Evolutionary conservation across 2,329 filamentous ascomycete genomes (phyloP).

Genomic region (Clonostachys rhizophaga): DNA sequence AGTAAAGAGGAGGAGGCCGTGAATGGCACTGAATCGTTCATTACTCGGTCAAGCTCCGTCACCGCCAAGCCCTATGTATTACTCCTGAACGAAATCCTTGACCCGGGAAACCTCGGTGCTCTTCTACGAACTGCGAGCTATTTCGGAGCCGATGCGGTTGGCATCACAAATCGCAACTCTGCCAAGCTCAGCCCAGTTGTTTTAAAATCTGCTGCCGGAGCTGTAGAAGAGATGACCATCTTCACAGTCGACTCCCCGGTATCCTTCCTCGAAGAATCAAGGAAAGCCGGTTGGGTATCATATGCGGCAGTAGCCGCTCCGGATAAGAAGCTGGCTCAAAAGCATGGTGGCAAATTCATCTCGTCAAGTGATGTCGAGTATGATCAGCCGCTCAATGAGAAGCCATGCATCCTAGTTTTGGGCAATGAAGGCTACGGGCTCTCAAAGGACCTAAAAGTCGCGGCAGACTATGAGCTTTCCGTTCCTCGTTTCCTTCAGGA

Average conservation of each 20-base stretch:
- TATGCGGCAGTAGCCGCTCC: constrained; percentile 66
- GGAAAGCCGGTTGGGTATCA: constrained; percentile 72
- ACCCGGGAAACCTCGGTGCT: constrained; percentile 86
- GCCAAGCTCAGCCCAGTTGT: constrained; percentile 72
- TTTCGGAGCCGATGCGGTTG: constrained; percentile 82
- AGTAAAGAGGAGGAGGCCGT: constrained; percentile 68
- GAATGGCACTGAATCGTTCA: constrained; percentile 62
- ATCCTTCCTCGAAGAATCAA: constrained; percentile 66
- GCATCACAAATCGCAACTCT: constrained; percentile 68
- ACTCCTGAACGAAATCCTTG: constrained; percentile 70
- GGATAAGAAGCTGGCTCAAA: constrained; percentile 21
- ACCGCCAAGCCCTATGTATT: constrained; percentile 64
- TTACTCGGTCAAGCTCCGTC: constrained; percentile 18
- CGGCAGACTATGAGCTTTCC: constrained; percentile 61
- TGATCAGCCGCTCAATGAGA: constrained; percentile 44
- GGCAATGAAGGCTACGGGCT: constrained; percentile 79
- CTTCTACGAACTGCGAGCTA: constrained; percentile 87
- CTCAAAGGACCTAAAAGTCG: constrained; percentile 54
- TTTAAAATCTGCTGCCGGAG: constrained; percentile 84
- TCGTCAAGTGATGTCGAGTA: constrained; percentile 44
- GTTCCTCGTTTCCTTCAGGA: constrained; percentile 53
- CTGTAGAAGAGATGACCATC: constrained; percentile 73
- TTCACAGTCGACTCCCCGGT: constrained; percentile 64
- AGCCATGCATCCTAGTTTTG: constrained; percentile 75
- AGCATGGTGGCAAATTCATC: constrained; percentile 35